phyloP scores from a whole-genome alignment of 148 eudicot genomes.

The Rhododendron kiyosumense region DNA sequence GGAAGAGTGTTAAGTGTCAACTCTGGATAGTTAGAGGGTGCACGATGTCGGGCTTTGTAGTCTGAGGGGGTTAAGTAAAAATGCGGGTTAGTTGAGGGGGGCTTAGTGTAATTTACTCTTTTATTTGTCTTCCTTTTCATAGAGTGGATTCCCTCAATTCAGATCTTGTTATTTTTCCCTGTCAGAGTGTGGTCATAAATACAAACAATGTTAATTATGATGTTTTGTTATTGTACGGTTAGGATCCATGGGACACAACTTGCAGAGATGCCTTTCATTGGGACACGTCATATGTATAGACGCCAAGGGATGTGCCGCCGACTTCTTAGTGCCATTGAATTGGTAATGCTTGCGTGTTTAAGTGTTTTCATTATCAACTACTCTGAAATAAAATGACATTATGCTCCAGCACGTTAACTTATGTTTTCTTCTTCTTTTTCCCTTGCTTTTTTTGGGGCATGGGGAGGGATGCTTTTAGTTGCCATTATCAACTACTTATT shows the following conservation, averaged over 20 bases:
- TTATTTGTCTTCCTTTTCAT: not conserved
- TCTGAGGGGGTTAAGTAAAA: no score
- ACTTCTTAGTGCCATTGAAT: slow-evolving; percentile 77
- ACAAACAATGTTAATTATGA: not conserved
- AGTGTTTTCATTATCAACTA: not conserved
- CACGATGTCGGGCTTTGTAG: no score
- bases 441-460: not conserved
- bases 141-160: not conserved
- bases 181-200: not conserved
- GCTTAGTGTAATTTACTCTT: no score
- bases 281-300: slow-evolving; percentile 88
- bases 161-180: not conserved
- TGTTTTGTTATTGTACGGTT: slow-evolving; percentile 12
- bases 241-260: slow-evolving; percentile 80
- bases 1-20: no score
- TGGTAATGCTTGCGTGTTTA: slow-evolving; percentile 34
- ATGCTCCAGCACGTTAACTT: not conserved
- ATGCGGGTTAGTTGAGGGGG: no score
- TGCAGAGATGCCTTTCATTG: slow-evolving; percentile 99
- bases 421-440: not conserved
- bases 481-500: not conserved
- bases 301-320: slow-evolving; percentile 99
- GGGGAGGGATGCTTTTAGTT: not conserved
- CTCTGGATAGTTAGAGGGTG: no score
- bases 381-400: not conserved